Base-by-base conservation (phyloP, 2,329 filamentous ascomycete species). In the Didymella glomerata region DNA sequence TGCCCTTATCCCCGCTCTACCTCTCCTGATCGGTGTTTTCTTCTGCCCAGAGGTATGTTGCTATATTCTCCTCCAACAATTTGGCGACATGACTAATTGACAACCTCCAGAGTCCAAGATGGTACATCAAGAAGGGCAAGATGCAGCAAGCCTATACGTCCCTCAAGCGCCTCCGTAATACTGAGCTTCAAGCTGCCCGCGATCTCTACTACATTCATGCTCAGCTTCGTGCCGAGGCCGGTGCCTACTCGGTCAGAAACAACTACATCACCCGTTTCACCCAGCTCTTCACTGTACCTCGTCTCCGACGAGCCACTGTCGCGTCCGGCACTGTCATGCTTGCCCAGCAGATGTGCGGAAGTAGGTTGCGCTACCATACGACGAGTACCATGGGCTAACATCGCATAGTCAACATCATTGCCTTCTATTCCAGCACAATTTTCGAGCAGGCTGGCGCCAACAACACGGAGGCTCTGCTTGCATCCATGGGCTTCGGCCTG, bases 271-370 rank as follows among this genome's bases (percentile, higher is more conserved):
- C 60, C 5, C 70, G 77, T n/a, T 77, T 78, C 60, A 54, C 82
- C 40, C 84, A 91, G 70, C 73, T 85, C 1, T 89, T 91, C 68
- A 89, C 86, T 10, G 83, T 91, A 54, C 87, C 89, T 1, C 84
- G 89, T 46, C 80, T 90, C 10, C 84, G 88, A 18, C 83, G 88
- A 20, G 92, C 92, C 4, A 93, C 88, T 6, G 81, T 90, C 28
- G 91, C 91, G 9, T 89, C 90, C 1, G 90, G 87, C 65, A 86
- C 86, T 1, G 90, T 94, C 66, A 95, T 95, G 90, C 86, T 86
- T 66, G 78, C 80, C 0, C 85, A 88, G 71, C 85, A 87, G 68
- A 82, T 87, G 77, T 85, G 84, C 58, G 85, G 85, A 32, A 66
- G 61, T 65, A 51, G 30, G 63, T 49, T 22, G 3, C 16, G 16